These are phyloP conservation scores for Pichia nakasei DNA, from an alignment of 805 yeast species.

Conservation along the genomic window DNA sequence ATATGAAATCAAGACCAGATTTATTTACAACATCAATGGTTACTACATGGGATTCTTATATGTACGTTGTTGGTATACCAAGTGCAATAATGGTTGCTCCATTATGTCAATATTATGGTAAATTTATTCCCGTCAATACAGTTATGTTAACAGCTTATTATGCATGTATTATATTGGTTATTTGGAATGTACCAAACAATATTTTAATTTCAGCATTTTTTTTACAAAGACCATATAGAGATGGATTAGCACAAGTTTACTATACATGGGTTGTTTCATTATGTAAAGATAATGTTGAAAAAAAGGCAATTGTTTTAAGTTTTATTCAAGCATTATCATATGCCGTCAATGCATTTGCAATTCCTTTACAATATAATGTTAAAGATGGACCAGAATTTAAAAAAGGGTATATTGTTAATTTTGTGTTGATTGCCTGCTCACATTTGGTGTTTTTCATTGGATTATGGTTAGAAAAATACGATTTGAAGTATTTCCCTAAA, in stretches of 20 bases:
- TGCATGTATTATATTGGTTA: conserved; percentile 46
- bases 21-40: conserved; percentile 35
- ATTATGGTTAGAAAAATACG: conserved; percentile 15
- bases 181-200: conserved; percentile 47
- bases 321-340: conserved; percentile 13
- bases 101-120: conserved; percentile 29
- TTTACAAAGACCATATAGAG: conserved; percentile 49
- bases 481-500: conserved; percentile 9
- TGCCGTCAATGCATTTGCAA: conserved; percentile 15
- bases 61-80: conserved; percentile 49
- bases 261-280: conserved; percentile 53
- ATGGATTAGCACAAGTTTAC: conserved; percentile 50
- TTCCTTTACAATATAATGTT: conserved; percentile 16
- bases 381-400: conserved; percentile 11
- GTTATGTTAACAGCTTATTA: conserved; percentile 46
- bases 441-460: conserved; percentile 9
- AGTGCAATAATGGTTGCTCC: conserved; percentile 11
- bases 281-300: conserved; percentile 46
- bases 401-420: conserved; percentile 13
- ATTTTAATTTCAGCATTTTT: conserved; percentile 61
- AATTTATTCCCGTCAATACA: conserved; percentile 37
- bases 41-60: conserved; percentile 43
- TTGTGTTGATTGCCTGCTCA: conserved; percentile 8
- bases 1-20: conserved; percentile 51
- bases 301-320: conserved; percentile 44